Evolutionary conservation across 257 asterid species (phyloP).

Genomic region (Forsythia viridissima): DNA sequence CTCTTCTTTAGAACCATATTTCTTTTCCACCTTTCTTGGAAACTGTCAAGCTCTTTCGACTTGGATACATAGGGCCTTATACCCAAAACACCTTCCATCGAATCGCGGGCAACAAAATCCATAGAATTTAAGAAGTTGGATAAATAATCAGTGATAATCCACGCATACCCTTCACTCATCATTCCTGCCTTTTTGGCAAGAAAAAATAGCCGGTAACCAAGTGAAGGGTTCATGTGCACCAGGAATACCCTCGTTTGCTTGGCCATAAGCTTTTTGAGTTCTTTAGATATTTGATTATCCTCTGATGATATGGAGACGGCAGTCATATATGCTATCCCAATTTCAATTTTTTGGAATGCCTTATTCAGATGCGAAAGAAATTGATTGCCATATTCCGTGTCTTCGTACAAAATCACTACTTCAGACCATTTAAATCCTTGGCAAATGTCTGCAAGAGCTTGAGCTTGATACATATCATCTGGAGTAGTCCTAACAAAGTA

Average conservation of each 20-base stretch:
- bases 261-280: neutral
- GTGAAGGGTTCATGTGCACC: neutral
- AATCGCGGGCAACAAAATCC: slow-evolving; percentile 20
- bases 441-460: slow-evolving; percentile 47
- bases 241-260: neutral
- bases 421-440: slow-evolving; percentile 38
- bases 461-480: slow-evolving; percentile 31
- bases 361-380: slow-evolving; percentile 33
- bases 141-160: slow-evolving; percentile 35
- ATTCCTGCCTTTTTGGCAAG: slow-evolving; percentile 22
- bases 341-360: slow-evolving; percentile 30
- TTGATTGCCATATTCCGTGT: slow-evolving; percentile 28
- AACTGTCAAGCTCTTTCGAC: slow-evolving; percentile 13
- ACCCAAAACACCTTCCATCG: slow-evolving; percentile 40
- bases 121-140: slow-evolving; percentile 27
- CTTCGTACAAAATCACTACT: slow-evolving; percentile 41
- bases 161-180: slow-evolving; percentile 34
- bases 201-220: neutral
- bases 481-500: slow-evolving; percentile 23
- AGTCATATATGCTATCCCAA: slow-evolving; percentile 14
- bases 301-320: slow-evolving; percentile 28
- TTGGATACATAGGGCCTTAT: slow-evolving; percentile 29
- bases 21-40: slow-evolving; percentile 33
- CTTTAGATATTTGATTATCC: slow-evolving; percentile 12
- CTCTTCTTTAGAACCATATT: slow-evolving; percentile 1